Conservation (phyloP, 2,329 filamentous ascomycete genomes). For the Macrophomina tecta region DNA sequence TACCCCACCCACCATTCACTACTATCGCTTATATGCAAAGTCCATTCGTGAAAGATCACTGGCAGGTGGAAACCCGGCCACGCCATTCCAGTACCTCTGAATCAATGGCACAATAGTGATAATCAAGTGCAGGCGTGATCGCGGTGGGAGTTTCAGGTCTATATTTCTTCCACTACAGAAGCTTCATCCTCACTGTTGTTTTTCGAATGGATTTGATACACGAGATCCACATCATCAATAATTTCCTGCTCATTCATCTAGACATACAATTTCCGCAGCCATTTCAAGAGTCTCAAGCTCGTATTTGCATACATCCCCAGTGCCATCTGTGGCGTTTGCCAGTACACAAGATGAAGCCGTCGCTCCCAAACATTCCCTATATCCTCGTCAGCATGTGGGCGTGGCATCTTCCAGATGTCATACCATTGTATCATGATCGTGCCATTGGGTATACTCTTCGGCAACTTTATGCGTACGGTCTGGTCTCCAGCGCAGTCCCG, state of each 20-base stretch:
- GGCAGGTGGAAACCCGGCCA: not conserved
- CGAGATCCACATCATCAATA: too few species aligned
- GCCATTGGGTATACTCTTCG: not conserved
- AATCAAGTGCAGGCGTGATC: too few species aligned
- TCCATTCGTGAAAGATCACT: not conserved
- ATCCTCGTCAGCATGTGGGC: not conserved
- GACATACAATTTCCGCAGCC: not conserved
- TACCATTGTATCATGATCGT: not conserved
- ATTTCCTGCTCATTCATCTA: not conserved
- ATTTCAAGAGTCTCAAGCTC: not conserved
- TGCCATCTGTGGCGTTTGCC: not conserved
- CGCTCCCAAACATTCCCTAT: not conserved
- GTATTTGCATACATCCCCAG: not conserved
- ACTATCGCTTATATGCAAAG: not conserved
- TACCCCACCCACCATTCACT: not conserved
- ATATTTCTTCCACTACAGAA: too few species aligned
- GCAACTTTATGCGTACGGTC: not conserved
- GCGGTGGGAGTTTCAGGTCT: too few species aligned
- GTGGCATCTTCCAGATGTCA: too few species aligned
- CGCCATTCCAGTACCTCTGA: too few species aligned
- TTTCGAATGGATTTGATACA: too few species aligned
- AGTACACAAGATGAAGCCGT: not conserved
- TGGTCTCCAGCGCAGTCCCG: not conserved
- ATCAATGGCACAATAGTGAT: too few species aligned
- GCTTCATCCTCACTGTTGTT: too few species aligned